Conservation (phyloP, 2,329 filamentous ascomycete species). For the Colletotrichum falcatum region DNA sequence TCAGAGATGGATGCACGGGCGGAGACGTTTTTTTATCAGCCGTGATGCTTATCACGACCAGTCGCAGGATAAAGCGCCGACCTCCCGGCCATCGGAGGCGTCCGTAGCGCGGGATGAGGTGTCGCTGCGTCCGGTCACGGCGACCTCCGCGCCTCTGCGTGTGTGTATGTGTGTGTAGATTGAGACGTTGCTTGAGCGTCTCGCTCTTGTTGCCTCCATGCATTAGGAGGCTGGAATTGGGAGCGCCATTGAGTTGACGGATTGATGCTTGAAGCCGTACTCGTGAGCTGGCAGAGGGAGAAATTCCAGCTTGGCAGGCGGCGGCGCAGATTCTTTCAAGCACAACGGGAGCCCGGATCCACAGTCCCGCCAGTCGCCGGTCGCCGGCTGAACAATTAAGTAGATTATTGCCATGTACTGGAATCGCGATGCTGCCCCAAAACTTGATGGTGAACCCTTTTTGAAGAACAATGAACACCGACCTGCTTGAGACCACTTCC, state of each 20-base stretch:
- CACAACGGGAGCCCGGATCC: neutral
- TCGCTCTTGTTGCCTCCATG: neutral
- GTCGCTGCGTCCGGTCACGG: conserved; percentile 37
- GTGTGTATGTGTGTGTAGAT: neutral
- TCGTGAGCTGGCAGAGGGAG: neutral
- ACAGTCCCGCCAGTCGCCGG: conserved; percentile 8
- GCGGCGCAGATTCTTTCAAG: neutral
- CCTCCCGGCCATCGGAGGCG: conserved; percentile 41
- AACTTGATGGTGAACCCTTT: too few species aligned
- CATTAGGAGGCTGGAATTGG: fast-evolving
- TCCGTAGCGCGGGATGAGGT: conserved; percentile 28
- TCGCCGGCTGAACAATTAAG: too few species aligned
- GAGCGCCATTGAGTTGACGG: neutral
- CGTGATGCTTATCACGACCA: conserved; percentile 35
- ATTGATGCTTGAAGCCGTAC: neutral
- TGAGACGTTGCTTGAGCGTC: conserved; percentile 6
- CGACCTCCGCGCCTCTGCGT: conserved; percentile 40
- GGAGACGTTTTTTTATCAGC: conserved; percentile 15
- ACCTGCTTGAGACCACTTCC: too few species aligned
- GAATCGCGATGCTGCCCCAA: too few species aligned
- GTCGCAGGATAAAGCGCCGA: conserved; percentile 27
- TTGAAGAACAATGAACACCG: too few species aligned
- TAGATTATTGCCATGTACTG: too few species aligned
- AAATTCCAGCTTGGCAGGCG: neutral
- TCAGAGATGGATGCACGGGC: conserved; percentile 1